Base-by-base conservation (phyloP, 192 early-diverging fungal genomes). In the Podila verticillata region DNA sequence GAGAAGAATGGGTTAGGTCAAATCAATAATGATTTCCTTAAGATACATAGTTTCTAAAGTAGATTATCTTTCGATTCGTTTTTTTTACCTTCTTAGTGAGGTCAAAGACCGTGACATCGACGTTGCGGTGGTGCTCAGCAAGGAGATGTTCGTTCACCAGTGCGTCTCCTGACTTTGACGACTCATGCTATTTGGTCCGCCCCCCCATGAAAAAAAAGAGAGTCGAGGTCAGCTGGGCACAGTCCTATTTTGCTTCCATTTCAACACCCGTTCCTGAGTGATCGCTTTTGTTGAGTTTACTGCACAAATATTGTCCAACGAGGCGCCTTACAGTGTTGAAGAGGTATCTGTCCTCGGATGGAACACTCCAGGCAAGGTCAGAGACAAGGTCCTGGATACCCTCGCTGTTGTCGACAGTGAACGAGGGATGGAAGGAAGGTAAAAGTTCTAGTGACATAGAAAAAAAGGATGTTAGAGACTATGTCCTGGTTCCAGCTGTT, bases 31-130 rank as follows among this genome's bases (percentile, higher is more conserved):
- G 56, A 20, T 28, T 20, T 57, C 56, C 56, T 7, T 57, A 4
- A 22, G 7, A 6, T 29, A 57, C 13, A n/a, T 29, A 13, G 15
- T 57, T n/a, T 31, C 10, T 17, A 9, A 17, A 32, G 20, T 7
- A 7, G 7, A 29, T 32, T 3, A 4, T 32, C 7, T n/a, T 0
- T 1, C 31, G n/a, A 63, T 48, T 5, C 3, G 22, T 30, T 51
- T 44, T 5, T 17, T 28, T 34, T 35, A 72, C 77, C 70, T 58
- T 72, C 61, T 68, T 80, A 60, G 34, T 26, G 34, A 80, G 60
- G 67, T 80, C 75, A 68, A 80, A 80, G 17, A 80, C 70, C 17
- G 65, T 68, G 48, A 72, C 66, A 44, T 80, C 77, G 36, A 80
- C 70, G n/a, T 72, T 72, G 47, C 61, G 54, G 36, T 80, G 77